These are phyloP conservation scores for Syzygium jambos DNA, from an alignment of 345 rosid genomes.

Conservation along the genomic window DNA sequence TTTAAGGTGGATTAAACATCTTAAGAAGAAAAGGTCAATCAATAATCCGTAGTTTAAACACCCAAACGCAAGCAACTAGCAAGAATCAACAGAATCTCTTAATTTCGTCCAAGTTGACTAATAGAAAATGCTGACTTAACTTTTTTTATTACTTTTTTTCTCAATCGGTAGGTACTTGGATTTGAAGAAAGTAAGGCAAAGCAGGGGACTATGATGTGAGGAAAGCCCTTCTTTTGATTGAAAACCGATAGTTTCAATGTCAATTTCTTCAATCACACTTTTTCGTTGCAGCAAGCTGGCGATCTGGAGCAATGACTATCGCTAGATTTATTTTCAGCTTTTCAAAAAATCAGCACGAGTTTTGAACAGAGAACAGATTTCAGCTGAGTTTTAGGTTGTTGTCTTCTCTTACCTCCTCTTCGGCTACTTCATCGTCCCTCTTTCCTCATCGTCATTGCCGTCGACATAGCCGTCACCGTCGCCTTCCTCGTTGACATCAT, in stretches of 20 bases:
- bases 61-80: not conserved
- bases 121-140: not conserved
- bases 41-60: not conserved
- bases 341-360: not conserved
- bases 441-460: constrained; percentile 28
- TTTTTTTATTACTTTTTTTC: too few relatives aligned
- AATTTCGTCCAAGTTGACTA: not conserved
- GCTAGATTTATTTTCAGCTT: not conserved
- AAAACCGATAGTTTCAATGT: too few relatives aligned
- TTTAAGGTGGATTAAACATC: not conserved
- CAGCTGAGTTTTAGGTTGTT: not conserved
- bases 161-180: not conserved
- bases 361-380: not conserved
- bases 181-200: not conserved
- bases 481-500: too few relatives aligned
- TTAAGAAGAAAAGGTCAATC: not conserved
- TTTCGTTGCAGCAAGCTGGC: too few relatives aligned
- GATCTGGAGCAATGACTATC: too few relatives aligned
- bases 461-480: not conserved
- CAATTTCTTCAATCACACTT: not conserved
- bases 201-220: not conserved
- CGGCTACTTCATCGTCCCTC: constrained; percentile 22
- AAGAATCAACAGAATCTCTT: not conserved
- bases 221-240: too few relatives aligned
- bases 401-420: not conserved